Percentiles rank a stretch among this genome's conserved stretches.
These are phyloP conservation scores for Brasilioporus rufonigricans DNA, from an alignment of 768 basidiomycete genomes.

Conservation along the genomic window DNA sequence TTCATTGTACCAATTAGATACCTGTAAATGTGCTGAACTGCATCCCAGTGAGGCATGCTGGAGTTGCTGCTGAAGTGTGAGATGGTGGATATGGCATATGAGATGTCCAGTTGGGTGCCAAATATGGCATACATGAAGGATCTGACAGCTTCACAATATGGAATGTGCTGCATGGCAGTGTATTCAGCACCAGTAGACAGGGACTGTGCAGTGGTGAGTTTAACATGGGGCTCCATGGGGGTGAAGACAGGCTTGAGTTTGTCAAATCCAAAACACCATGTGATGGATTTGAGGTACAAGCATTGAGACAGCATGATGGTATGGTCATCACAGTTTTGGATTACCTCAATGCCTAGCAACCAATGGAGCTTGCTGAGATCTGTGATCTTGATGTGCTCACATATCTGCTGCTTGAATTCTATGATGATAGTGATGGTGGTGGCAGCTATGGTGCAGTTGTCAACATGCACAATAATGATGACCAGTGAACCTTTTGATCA, in stretches of 20 bases:
- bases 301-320: background rate
- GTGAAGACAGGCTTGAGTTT: background rate
- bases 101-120: conserved; percentile 8
- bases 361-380: too few relatives aligned
- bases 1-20: background rate
- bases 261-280: conserved; percentile 27
- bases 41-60: background rate
- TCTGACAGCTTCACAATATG: background rate
- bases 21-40: background rate
- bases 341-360: background rate
- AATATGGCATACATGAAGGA: background rate
- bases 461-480: background rate
- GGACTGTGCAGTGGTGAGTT: background rate
- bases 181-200: conserved; percentile 19
- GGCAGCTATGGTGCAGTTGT: background rate
- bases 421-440: background rate
- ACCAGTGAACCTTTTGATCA: background rate
- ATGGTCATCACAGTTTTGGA: background rate
- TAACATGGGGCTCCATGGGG: background rate
- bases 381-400: background rate
- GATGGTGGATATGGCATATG: background rate
- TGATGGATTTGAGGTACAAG: conserved; percentile 32
- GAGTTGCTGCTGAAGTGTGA: background rate
- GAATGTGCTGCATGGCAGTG: conserved; percentile 14
- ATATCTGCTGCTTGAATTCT: background rate